Percentiles rank a stretch among this genome's conserved stretches.
Conservation (phyloP, 768 basidiomycete genomes). For the Wakefieldia striispora region DNA sequence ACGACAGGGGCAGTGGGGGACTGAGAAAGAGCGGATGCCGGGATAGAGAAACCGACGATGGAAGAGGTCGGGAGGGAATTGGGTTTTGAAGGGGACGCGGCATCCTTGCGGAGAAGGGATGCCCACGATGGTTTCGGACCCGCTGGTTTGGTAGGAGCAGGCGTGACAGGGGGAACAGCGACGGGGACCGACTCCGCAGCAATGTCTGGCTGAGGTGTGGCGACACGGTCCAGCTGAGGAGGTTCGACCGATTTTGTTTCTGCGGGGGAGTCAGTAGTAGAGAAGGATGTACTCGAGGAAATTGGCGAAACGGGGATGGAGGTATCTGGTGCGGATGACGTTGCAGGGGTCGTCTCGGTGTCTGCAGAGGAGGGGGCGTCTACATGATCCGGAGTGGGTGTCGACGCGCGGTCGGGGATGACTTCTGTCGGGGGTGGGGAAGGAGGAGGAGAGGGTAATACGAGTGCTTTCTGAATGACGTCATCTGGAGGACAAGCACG, state of each 20-base stretch:
- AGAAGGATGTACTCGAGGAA: conserved; percentile 60
- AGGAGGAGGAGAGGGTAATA: conserved; percentile 49
- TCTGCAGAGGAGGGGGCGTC: conserved; percentile 43
- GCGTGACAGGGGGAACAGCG: conserved; percentile 1
- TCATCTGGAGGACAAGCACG: conserved; percentile 59
- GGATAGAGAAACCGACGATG: conserved; percentile 72
- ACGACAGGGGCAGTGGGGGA: conserved; percentile 28
- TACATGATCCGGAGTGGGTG: conserved; percentile 21
- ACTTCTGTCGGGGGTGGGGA: conserved; percentile 32
- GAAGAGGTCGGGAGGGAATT: conserved; percentile 65
- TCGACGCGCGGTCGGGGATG: conserved; percentile 4
- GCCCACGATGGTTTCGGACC: conserved; percentile 71
- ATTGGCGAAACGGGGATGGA: conserved; percentile 52
- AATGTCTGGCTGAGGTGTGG: conserved; percentile 11
- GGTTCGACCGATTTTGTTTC: conserved; percentile 4
- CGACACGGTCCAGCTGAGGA: conserved; percentile 12
- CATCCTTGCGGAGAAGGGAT: conserved; percentile 56
- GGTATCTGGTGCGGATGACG: conserved; percentile 49
- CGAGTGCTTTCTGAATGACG: conserved; percentile 55
- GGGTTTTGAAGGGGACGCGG: conserved; percentile 38
- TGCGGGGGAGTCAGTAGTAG: conserved; percentile 31
- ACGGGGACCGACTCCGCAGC: not conserved
- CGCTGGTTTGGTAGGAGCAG: conserved; percentile 24
- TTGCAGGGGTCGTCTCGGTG: conserved; percentile 49
- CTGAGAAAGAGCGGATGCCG: conserved; percentile 40